Evolutionary conservation across 2,329 filamentous ascomycete genomes (phyloP).

Genomic region (Paraphaeosphaeria sporulosa): DNA sequence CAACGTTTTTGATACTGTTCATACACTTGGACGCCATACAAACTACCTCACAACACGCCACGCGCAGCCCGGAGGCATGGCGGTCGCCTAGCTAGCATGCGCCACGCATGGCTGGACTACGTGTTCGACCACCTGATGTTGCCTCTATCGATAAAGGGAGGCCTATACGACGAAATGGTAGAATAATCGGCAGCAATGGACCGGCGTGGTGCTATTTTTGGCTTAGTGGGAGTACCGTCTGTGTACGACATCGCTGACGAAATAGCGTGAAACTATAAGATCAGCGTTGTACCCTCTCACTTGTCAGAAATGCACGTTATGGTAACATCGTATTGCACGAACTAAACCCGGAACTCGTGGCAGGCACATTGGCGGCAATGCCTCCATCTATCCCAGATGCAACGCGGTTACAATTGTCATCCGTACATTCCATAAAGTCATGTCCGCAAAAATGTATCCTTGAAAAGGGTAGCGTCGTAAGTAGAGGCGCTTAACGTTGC

Average conservation of each 20-base stretch:
- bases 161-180: too few species aligned
- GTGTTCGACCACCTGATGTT: not conserved
- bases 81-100: not conserved
- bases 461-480: not conserved
- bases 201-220: constrained; percentile 2
- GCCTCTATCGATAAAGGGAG: not conserved
- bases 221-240: not conserved
- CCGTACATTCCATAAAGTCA: not conserved
- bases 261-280: not conserved
- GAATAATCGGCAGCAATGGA: constrained; percentile 3
- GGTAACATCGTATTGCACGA: not conserved
- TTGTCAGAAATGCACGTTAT: not conserved
- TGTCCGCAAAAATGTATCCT: not conserved
- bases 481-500: not conserved
- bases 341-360: not conserved
- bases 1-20: not conserved
- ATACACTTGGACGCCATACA: not conserved
- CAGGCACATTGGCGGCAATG: too few species aligned
- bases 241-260: not conserved
- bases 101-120: not conserved
- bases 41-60: not conserved
- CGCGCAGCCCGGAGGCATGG: not conserved
- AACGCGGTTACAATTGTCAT: not conserved
- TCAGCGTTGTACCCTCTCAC: not conserved
- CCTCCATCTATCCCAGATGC: not conserved